Evolutionary conservation across 495 filamentous ascomycete genomes (phyloP).

Genomic region (Cryomyces minteri): DNA sequence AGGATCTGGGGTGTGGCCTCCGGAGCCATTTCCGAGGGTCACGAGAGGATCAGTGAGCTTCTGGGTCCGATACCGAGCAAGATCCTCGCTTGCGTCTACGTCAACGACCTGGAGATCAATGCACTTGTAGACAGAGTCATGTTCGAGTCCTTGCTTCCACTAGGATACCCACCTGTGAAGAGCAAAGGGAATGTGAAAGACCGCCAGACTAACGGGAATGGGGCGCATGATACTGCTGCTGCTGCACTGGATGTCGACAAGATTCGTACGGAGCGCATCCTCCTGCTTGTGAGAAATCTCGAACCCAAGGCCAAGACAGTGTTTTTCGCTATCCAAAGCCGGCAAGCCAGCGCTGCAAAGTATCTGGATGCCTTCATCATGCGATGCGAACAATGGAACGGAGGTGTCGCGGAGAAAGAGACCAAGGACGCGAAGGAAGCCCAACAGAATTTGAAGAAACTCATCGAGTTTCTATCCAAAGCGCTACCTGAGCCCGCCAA

Average conservation of each 20-base stretch:
- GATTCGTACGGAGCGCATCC: conserved; percentile 67
- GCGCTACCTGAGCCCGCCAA: conserved; percentile 54
- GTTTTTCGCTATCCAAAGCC: conserved; percentile 71
- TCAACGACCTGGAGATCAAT: conserved; percentile 78
- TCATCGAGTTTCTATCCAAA: conserved; percentile 50
- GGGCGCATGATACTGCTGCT: conserved; percentile 25
- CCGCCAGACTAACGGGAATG: conserved; percentile 25
- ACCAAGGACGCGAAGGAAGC: conserved; percentile 50
- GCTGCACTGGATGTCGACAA: conserved; percentile 45
- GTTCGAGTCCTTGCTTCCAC: conserved; percentile 68
- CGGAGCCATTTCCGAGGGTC: conserved; percentile 68
- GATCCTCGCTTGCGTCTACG: conserved; percentile 76
- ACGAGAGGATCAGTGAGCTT: conserved; percentile 51
- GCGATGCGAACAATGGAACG: conserved; percentile 71
- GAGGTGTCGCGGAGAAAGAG: conserved; percentile 60
- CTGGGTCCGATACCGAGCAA: conserved; percentile 66
- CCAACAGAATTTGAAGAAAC: conserved; percentile 44
- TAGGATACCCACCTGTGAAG: conserved; percentile 68
- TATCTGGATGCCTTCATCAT: conserved; percentile 55
- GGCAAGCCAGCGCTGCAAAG: conserved; percentile 50
- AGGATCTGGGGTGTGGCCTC: conserved; percentile 83
- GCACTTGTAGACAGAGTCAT: conserved; percentile 68
- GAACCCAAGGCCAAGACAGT: conserved; percentile 67
- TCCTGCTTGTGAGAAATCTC: conserved; percentile 61
- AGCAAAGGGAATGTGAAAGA: conserved; percentile 40